Conservation (phyloP, 768 basidiomycete species). For the Pleurotus sapidus region DNA sequence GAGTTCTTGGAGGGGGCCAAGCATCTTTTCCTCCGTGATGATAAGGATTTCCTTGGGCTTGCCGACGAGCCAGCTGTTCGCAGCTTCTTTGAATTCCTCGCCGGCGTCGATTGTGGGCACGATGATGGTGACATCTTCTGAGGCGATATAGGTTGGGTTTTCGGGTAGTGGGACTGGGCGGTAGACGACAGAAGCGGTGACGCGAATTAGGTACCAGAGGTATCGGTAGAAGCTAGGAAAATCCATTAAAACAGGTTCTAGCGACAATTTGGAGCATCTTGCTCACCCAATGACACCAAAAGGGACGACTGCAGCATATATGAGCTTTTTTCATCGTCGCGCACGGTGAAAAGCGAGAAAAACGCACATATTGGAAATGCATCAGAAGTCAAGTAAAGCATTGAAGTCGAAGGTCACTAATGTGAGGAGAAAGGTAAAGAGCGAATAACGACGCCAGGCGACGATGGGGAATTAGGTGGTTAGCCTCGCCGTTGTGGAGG, state of each 20-base stretch:
- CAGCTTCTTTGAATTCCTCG: constrained; percentile 93
- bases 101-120: constrained; percentile 96
- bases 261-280: not conserved
- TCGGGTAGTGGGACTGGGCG: constrained; percentile 87
- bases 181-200: constrained; percentile 76
- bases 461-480: constrained; percentile 7
- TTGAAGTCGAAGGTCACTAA: constrained; percentile 25
- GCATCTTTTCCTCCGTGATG: constrained; percentile 86
- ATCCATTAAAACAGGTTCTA: not conserved
- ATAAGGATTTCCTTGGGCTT: constrained; percentile 80
- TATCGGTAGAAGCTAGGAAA: constrained; percentile 82
- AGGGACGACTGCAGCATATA: constrained; percentile 65
- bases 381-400: constrained; percentile 91
- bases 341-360: not conserved
- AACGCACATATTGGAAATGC: constrained; percentile 86
- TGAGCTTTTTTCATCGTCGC: constrained; percentile 15
- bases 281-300: constrained; percentile 83
- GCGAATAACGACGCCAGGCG: constrained; percentile 35
- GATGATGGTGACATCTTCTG: constrained; percentile 94
- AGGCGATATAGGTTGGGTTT: constrained; percentile 86
- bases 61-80: constrained; percentile 88
- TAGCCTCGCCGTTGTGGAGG: constrained; percentile 8
- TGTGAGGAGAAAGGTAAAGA: constrained; percentile 28
- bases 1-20: constrained; percentile 82
- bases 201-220: constrained; percentile 87